Base-by-base conservation (phyloP, 345 rosid genomes). In the Carallia brachiata region DNA sequence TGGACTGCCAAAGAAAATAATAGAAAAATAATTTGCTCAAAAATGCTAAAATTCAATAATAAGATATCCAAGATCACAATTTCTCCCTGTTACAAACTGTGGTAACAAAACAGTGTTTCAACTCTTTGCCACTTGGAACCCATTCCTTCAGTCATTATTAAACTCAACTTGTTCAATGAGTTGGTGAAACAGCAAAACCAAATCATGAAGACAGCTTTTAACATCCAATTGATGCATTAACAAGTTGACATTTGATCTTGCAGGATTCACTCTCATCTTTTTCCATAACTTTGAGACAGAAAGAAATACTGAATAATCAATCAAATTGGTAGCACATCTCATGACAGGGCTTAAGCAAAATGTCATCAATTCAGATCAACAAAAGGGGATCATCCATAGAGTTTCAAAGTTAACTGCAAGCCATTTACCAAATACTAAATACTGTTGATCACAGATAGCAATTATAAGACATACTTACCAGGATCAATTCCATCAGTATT, bases 401-500 rank as follows among this genome's bases (percentile, higher is more conserved):
- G 50, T 36, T 69, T 34, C 36, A 50, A 73, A 4, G 59, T 23
- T 28, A 55, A 55, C 32, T 23, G 31, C 4, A n/a, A 39, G 56
- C 50, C 48, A 50, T 48, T 68, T 55, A 17, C 8, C 58, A 27
- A 13, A 44, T 6, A 28, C 9, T 18, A 10, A 71, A 60, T 12
- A 9, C 37, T 19, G 8, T 18, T 44, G 36, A 65, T 68, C 60
- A 67, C 9, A 27, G 40, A 52, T n/a, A 28, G 36, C 58, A 47
- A 56, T 59, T 9, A 17, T 17, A 52, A 16, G 61, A 59, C 57
- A 36, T 68, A 61, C 84, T 73, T 72, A 90, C 96, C 96, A 0
- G 97, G 97, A 83, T 95, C 99, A 68, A 92, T 95, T 66, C 97
- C 96, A 77, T 95, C 99, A 0, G 97, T 95, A 78, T 95, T 95